Evolutionary conservation across 2,329 filamentous ascomycete species (phyloP), one percentile per base, ranked within the genome.

Genomic region (Colletotrichum neosansevieriae): DNA sequence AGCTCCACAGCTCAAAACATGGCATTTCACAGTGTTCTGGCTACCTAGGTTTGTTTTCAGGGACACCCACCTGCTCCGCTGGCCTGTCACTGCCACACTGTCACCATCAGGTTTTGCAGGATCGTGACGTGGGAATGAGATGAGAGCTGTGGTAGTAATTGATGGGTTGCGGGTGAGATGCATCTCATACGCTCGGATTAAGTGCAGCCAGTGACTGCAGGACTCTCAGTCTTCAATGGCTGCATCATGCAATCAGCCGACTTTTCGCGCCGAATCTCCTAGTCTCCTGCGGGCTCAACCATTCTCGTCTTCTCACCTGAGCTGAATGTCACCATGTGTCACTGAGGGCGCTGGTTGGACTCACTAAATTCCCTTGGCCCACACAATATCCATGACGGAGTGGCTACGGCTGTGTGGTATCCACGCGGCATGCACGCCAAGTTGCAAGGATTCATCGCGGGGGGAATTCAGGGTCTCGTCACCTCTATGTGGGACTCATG

Each of bases 391-490:
- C 58, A 61, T 61, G 36, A 53, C 6, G 34, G 47, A 42, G 58
- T 61, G 58, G 58, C 58, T 61, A 45, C 58, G 1, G n/a, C 11
- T 34, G 47, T 50, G 58, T 2, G 47, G 58, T 53, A 42, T 42
- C 58, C 58, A 61, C 47, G 58, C 58, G 47, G 47, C 32, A 53
- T 61, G 58, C 58, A 61, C 47, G 58, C 58, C 58, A 61, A 61
- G 58, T 61, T 61, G 58, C 58, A 61, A 42, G 58, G 58, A 44
- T 61, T 21, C 36, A 51, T 44, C 58, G 58, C 58, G 58, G 47
- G 47, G 58, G 58, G 58, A 61, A 61, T 61, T 53, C 45, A 61
- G 58, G 58, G 58, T 61, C 58, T 61, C 58, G 24, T 40, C 56
- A 49, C 29, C 1, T 59, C n/a, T 15, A 59, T 59, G 57, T 59